Evolutionary conservation across 1,284 basidiomycete species (phyloP), one percentile per base, ranked within the genome.

Genomic region (Puccinia polysora): DNA sequence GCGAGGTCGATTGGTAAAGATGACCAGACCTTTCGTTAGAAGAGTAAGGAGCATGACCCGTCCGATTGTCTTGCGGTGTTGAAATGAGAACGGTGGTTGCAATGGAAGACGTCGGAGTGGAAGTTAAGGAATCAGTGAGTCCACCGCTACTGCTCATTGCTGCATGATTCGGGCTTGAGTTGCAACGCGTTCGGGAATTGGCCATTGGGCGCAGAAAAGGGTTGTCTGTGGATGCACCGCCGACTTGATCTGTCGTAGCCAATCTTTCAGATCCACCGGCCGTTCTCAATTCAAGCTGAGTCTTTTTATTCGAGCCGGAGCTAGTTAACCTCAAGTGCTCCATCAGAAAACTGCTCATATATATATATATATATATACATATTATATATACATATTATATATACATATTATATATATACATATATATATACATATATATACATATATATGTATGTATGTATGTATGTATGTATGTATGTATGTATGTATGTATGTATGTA

Each of bases 261-360:
- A 58, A 59, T 63, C 45, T 18, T 62, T 71, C 68, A 23, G 38
- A 49, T 23, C 47, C 34, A 28, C 56, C 59, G n/a, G 49, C 59
- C 34, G 49, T 32, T 50, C 32, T 47, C 1, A 38, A 45, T 15
- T 47, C 47, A 18, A 47, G 30, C 60, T 58, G 40, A n/a, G 53
- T n/a, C 14, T 25, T 30, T 40, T 40, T 59, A 43, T 49, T 49
- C 36, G 28, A 25, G n/a, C n/a, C n/a, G n/a, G n/a, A n/a, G 30
- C 28, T 60, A 15, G 67, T 43, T 50, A 59, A 43, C 56, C 56
- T 69, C 0, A 58, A 30, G 50, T 69, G 67, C n/a, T 69, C 67
- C 45, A 69, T 36, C 6, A 69, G 67, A 47, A 69, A 69, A 28
- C 67, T 69, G n/a, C n/a, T n/a, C n/a, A n/a, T n/a, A n/a, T n/a